Conservation (phyloP, 2,329 filamentous ascomycete genomes). For the Phialophora verrucosa region DNA sequence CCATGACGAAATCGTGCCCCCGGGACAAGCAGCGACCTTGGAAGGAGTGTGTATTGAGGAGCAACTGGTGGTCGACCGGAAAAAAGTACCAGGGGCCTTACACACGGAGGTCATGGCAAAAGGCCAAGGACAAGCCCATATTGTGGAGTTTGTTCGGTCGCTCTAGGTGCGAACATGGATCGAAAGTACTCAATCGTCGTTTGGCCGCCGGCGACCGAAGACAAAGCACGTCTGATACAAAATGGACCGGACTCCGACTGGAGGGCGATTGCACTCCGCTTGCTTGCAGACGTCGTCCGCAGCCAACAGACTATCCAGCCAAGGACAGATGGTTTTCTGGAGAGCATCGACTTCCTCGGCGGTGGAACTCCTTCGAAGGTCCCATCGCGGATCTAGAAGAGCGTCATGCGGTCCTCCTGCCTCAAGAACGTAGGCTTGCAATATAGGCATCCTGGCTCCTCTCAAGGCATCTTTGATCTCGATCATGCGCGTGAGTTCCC, state of each 20-base stretch:
- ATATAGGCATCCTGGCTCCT: constrained; percentile 4
- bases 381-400: constrained; percentile 31
- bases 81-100: constrained; percentile 53
- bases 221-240: constrained; percentile 23
- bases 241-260: background rate
- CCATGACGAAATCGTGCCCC: constrained; percentile 53
- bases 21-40: constrained; percentile 45
- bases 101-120: constrained; percentile 58
- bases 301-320: constrained; percentile 19
- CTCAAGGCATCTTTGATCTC: constrained; percentile 11
- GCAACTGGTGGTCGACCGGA: constrained; percentile 46
- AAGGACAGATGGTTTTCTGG: constrained; percentile 9
- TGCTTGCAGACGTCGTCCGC: background rate
- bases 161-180: constrained; percentile 2
- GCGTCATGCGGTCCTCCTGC: constrained; percentile 10
- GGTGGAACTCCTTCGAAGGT: constrained; percentile 22
- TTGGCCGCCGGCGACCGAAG: background rate
- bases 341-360: constrained; percentile 12
- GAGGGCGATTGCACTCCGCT: background rate
- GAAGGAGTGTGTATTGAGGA: constrained; percentile 44
- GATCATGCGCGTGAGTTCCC: constrained; percentile 24
- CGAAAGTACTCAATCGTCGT: background rate
- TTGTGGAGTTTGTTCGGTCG: constrained; percentile 31
- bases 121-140: constrained; percentile 47
- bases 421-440: constrained; percentile 21